Evolutionary conservation across 106 monocot species (phyloP).

Genomic region (Hemerocallis citrina): DNA sequence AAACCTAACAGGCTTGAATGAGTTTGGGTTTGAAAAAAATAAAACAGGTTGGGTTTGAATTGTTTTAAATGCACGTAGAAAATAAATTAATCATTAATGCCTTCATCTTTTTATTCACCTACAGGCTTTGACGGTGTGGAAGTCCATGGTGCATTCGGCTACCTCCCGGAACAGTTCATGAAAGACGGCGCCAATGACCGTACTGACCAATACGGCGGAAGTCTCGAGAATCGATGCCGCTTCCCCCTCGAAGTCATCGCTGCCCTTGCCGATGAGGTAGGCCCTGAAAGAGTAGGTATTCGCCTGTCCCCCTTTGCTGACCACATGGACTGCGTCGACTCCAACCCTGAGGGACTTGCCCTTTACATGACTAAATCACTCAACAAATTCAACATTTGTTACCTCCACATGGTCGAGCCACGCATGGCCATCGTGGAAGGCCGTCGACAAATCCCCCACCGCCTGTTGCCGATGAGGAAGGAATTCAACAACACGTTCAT

Average conservation of each 20-base stretch:
- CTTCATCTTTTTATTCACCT: too few species aligned
- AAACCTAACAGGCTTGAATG: too few species aligned
- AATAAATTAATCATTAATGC: too few species aligned
- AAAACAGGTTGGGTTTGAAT: too few species aligned
- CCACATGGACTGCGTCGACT: slow-evolving; percentile 16
- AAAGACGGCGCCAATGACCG: slow-evolving; percentile 43
- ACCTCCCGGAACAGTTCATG: slow-evolving; percentile 47
- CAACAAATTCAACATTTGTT: slow-evolving; percentile 35
- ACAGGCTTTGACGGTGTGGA: slow-evolving; percentile 67
- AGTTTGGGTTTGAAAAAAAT: too few species aligned
- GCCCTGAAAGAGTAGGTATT: slow-evolving; percentile 40
- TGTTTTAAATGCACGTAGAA: too few species aligned
- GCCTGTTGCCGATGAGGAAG: slow-evolving; percentile 23
- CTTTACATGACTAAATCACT: slow-evolving; percentile 38
- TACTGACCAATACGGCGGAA: slow-evolving; percentile 47
- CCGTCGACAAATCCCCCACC: slow-evolving; percentile 26
- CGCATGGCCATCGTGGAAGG: slow-evolving; percentile 29
- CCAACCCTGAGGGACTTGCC: slow-evolving; percentile 37
- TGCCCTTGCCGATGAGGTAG: slow-evolving; percentile 34
- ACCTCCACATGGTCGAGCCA: slow-evolving; percentile 43
- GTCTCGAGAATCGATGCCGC: slow-evolving; percentile 49
- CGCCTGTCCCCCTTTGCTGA: slow-evolving; percentile 43
- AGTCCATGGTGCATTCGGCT: slow-evolving; percentile 47
- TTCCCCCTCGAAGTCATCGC: slow-evolving; percentile 42
- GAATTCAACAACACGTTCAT: slow-evolving; percentile 34